Percentiles rank a stretch among this genome's conserved stretches.
Conservation (phyloP, 2,329 filamentous ascomycete genomes). For the Aureobasidium subglaciale region DNA sequence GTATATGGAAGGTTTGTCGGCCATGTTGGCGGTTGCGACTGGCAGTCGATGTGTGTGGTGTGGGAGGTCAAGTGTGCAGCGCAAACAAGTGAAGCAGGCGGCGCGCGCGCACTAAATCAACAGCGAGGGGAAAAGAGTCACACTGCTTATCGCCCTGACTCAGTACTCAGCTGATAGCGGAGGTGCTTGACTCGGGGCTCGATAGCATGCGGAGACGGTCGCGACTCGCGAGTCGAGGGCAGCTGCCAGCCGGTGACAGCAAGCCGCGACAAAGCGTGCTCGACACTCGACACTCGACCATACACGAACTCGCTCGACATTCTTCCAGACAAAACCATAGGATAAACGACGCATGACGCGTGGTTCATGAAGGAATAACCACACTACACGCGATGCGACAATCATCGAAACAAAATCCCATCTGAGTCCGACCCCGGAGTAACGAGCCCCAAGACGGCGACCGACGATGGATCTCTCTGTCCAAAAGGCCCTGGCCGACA, state of each 20-base stretch:
- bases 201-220: not conserved
- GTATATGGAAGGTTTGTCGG: slow-evolving; percentile 49
- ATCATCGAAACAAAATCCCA: not conserved
- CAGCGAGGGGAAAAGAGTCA: slow-evolving; percentile 7
- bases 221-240: not conserved
- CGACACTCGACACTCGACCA: not conserved
- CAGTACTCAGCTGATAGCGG: not conserved
- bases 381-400: not conserved
- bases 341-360: not conserved
- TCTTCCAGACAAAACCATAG: no score
- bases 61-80: not conserved
- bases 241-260: not conserved
- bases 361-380: not conserved
- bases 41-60: not conserved
- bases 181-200: not conserved
- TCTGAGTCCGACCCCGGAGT: no score
- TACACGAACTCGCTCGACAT: no score
- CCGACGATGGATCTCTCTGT: slow-evolving; percentile 73
- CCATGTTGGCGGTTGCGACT: slow-evolving; percentile 24
- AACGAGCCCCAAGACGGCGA: not conserved
- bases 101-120: not conserved
- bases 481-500: slow-evolving; percentile 89
- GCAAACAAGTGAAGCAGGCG: not conserved
- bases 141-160: not conserved
- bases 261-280: not conserved